A percentile compares a stretch with the other conserved stretches of the same genome.
These are phyloP conservation scores for Petasospora rhodanensis DNA, from an alignment of 1,139 yeast genomes.

Conservation along the genomic window DNA sequence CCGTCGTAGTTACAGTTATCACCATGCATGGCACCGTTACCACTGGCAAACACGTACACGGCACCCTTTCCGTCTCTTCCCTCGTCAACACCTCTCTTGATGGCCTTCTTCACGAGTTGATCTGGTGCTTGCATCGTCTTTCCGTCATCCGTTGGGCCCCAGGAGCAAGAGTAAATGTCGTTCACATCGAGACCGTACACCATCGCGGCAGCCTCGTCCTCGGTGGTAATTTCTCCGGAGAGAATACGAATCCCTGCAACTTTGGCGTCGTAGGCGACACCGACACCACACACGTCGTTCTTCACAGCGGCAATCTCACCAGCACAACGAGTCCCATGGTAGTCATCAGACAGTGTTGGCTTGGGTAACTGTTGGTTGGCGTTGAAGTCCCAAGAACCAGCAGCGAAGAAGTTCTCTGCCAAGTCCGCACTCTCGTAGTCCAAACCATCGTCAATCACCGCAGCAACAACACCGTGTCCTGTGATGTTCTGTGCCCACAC, in stretches of 20 bases:
- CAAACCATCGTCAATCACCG: constrained; percentile 91
- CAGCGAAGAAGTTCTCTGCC: constrained; percentile 60
- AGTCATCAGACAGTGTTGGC: constrained; percentile 79
- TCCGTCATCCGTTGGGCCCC: constrained; percentile 99
- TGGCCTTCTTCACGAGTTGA: constrained; percentile 68
- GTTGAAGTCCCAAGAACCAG: constrained; percentile 91
- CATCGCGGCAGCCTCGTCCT: constrained; percentile 88
- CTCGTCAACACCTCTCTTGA: constrained; percentile 75
- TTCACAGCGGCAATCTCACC: constrained; percentile 90
- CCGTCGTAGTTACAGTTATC: constrained; percentile 98
- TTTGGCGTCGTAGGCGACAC: constrained; percentile 83
- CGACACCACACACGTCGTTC: constrained; percentile 88
- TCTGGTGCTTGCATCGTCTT: constrained; percentile 83
- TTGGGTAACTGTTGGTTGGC: constrained; percentile 69
- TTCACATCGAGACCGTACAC: constrained; percentile 74
- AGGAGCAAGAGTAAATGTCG: constrained; percentile 93
- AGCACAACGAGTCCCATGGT: constrained; percentile 97
- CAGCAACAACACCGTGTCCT: constrained; percentile 79
- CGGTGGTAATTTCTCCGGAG: constrained; percentile 73
- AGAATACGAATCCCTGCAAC: constrained; percentile 90
- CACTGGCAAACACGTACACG: constrained; percentile 91
- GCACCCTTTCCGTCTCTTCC: constrained; percentile 86
- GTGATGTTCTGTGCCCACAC: constrained; percentile 81
- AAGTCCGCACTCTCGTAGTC: constrained; percentile 78
- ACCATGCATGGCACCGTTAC: constrained; percentile 80